A percentile compares a stretch with the other conserved stretches of the same genome.
Conservation (phyloP, 306 rosid genomes). For the Sicyos edulis region DNA sequence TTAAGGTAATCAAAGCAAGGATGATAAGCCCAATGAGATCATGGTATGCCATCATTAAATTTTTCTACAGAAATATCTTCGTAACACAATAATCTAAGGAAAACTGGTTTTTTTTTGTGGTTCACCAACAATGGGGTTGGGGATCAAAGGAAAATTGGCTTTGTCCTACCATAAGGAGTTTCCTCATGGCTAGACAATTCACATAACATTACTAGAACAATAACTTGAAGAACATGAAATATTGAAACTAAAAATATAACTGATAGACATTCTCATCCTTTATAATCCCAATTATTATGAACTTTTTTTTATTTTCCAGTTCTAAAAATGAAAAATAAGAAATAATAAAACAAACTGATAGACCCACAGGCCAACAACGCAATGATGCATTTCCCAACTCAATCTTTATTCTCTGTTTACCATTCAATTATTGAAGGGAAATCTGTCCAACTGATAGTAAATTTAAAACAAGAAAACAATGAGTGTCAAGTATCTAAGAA, state of each 20-base stretch:
- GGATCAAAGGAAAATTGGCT: not conserved
- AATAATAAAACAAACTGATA: not conserved
- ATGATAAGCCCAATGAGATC: not conserved
- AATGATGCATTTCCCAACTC: not conserved
- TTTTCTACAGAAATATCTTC: not conserved
- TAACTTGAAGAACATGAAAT: not conserved
- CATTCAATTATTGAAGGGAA: not conserved
- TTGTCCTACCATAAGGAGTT: not conserved
- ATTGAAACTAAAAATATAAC: not conserved
- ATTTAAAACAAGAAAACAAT: constrained; percentile 1
- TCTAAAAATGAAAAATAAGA: not conserved
- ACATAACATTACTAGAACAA: not conserved
- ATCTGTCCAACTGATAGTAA: not conserved
- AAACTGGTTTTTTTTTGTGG: not conserved
- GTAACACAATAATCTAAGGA: not conserved
- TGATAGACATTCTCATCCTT: too few relatives aligned
- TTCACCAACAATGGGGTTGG: too few relatives aligned
- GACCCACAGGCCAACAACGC: not conserved
- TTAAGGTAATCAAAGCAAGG: not conserved
- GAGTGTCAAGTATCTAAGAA: not conserved
- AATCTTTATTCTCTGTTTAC: not conserved
- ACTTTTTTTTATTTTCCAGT: not conserved
- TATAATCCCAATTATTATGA: not conserved
- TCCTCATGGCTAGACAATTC: not conserved
- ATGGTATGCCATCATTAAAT: not conserved